Evolutionary conservation across 768 basidiomycete genomes (phyloP), one percentile per base, ranked within the genome.

Genomic region (Candolleomyces efflorescens): DNA sequence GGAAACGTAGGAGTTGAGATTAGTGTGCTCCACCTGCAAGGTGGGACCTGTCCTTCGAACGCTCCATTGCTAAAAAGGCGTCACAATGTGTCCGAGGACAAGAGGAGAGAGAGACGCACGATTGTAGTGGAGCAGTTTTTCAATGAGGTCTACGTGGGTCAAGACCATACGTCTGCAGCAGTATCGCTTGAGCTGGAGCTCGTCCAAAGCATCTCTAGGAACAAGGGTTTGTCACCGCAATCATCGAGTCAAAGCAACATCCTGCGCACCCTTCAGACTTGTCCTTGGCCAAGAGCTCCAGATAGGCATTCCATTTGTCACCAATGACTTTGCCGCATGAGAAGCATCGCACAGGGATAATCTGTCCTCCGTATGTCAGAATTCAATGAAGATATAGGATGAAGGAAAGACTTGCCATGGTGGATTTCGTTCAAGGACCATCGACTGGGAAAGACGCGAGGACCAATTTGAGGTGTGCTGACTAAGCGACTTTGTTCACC

Each of bases 161-260:
- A 98, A 76, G 5, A 98, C 92, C 96, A 98, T 98, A 48, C 96
- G 84, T 47, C 95, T 82, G 73, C 96, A 98, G 73, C 96, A 98
- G 68, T 98, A 98, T 55, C 96, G 77, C 72, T 92, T 95, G 46
- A 98, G 74, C 63, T 94, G 90, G 1, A 96, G 76, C 64, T 90
- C 86, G 60, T 95, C 93, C 45, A 97, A 80, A 4, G 94, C 93
- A 55, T 96, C 93, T 64, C 94, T 96, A 62, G 44, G 41, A 48
- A 23, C 17, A 17, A 54, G n/a, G n/a, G 58, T 7, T 5, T 39
- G 54, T 43, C 24, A 52, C 17, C 37, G 1, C 18, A 22, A 39
- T 27, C 1, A 37, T 20, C 13, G 38, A n/a, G 18, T 22, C 36
- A 48, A 51, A 10, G 52, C 39, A 47, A 3, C 23, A 36, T 13